These are phyloP conservation scores for Mycosphaerella sp. DNA, from an alignment of 2,329 filamentous ascomycete genomes.

Conservation along the genomic window DNA sequence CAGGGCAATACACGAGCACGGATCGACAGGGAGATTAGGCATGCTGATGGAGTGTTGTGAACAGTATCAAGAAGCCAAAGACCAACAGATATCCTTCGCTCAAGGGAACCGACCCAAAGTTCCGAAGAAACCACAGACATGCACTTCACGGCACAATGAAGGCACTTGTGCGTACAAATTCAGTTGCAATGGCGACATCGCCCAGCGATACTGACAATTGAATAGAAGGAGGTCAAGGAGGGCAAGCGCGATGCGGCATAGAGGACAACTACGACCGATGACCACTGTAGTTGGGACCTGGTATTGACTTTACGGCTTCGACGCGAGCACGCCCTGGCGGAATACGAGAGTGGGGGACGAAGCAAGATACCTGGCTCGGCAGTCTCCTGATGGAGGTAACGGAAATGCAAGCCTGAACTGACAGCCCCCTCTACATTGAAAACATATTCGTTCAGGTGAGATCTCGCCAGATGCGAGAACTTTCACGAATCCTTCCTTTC, in stretches of 20 bases:
- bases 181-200: not conserved
- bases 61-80: conserved; percentile 99
- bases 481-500: not conserved
- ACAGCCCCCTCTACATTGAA: conserved; percentile 8
- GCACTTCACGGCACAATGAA: conserved; percentile 98
- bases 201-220: conserved; percentile 24
- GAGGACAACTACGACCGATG: conserved; percentile 30
- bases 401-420: conserved; percentile 23
- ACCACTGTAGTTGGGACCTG: conserved; percentile 13
- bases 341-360: conserved; percentile 12
- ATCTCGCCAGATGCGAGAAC: not conserved
- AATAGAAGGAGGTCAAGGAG: conserved; percentile 94
- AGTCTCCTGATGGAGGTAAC: conserved; percentile 17
- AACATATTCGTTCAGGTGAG: conserved; percentile 2
- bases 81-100: conserved; percentile 98
- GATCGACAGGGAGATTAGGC: not conserved
- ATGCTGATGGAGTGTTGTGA: conserved; percentile 11
- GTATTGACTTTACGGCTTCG: conserved; percentile 15
- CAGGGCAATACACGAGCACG: not conserved
- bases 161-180: conserved; percentile 69
- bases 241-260: conserved; percentile 87
- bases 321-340: conserved; percentile 17
- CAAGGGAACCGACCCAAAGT: conserved; percentile 99
- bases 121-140: conserved; percentile 99
- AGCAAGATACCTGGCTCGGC: conserved; percentile 6